These are phyloP conservation scores for Dichotomocladium elegans DNA, from an alignment of 371 early-diverging fungal species.

Conservation along the genomic window DNA sequence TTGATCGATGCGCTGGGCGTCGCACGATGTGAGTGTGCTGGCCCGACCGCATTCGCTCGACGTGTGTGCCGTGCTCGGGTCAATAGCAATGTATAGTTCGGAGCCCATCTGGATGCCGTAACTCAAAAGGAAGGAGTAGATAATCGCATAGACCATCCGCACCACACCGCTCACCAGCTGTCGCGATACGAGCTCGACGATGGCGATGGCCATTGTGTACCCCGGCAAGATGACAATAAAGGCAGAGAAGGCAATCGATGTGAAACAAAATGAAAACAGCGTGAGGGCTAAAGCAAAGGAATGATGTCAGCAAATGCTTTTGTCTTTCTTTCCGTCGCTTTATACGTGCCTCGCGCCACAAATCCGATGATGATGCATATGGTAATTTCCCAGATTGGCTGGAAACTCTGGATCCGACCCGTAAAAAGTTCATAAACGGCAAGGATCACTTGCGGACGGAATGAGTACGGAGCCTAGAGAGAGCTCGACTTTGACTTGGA, in stretches of 20 bases:
- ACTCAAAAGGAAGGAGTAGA: constrained; percentile 72
- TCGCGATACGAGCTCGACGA: constrained; percentile 79
- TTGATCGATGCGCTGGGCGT: constrained; percentile 16
- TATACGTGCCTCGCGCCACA: constrained; percentile 9
- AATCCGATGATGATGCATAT: constrained; percentile 19
- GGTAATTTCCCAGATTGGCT: constrained; percentile 20
- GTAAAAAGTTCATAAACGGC: constrained; percentile 18
- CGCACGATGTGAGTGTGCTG: constrained; percentile 15
- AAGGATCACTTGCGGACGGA: constrained; percentile 11
- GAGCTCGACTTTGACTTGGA: not conserved
- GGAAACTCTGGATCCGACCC: constrained; percentile 12
- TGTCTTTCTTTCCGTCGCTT: not conserved
- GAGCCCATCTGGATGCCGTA: constrained; percentile 78
- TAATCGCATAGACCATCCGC: constrained; percentile 72
- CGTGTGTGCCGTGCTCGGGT: constrained; percentile 13
- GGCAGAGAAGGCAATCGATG: constrained; percentile 42
- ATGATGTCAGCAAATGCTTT: not conserved
- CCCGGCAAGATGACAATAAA: constrained; percentile 70
- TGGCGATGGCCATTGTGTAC: constrained; percentile 65
- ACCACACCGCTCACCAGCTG: constrained; percentile 86
- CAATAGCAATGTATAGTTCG: constrained; percentile 36
- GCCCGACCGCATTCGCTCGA: constrained; percentile 13
- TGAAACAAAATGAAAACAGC: constrained; percentile 36
- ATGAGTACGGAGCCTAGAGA: not conserved
- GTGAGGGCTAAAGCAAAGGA: constrained; percentile 15